Evolutionary conservation across 2,329 filamentous ascomycete genomes (phyloP).

Genomic region (Neonectria faginata): DNA sequence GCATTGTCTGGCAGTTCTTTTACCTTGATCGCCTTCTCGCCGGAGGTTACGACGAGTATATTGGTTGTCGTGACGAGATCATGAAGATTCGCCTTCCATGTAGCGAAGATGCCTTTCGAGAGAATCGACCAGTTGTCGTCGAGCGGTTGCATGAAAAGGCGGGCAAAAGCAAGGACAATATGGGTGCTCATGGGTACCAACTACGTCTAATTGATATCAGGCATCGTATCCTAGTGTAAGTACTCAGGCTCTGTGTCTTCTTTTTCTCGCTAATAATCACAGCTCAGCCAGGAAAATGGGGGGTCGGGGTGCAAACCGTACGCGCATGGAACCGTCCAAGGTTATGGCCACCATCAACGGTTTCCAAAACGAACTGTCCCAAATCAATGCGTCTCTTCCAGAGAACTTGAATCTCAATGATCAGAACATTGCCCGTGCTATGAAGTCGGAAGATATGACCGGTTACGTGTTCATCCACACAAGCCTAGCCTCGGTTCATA

Average conservation of each 20-base stretch:
- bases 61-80: constrained; percentile 51
- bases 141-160: constrained; percentile 50
- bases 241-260: neutral
- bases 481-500: constrained; percentile 51
- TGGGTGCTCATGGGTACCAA: constrained; percentile 51
- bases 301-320: constrained; percentile 30
- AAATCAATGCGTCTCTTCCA: constrained; percentile 52
- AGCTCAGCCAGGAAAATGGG: constrained; percentile 47
- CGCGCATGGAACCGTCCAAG: constrained; percentile 50
- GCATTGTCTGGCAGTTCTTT: constrained; percentile 55
- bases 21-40: constrained; percentile 54
- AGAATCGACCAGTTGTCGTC: constrained; percentile 47
- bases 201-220: constrained; percentile 52
- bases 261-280: neutral
- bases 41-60: constrained; percentile 56
- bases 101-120: constrained; percentile 49
- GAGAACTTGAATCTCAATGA: constrained; percentile 51
- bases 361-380: constrained; percentile 54
- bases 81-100: constrained; percentile 55
- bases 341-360: constrained; percentile 53
- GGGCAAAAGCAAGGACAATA: constrained; percentile 36
- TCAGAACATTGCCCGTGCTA: constrained; percentile 49
- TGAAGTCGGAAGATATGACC: constrained; percentile 47
- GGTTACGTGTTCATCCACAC: constrained; percentile 55
- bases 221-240: constrained; percentile 54